Evolutionary conservation across 305 asterid genomes (phyloP), one percentile per base, ranked within the genome.

Genomic region (Nicotiana rustica): DNA sequence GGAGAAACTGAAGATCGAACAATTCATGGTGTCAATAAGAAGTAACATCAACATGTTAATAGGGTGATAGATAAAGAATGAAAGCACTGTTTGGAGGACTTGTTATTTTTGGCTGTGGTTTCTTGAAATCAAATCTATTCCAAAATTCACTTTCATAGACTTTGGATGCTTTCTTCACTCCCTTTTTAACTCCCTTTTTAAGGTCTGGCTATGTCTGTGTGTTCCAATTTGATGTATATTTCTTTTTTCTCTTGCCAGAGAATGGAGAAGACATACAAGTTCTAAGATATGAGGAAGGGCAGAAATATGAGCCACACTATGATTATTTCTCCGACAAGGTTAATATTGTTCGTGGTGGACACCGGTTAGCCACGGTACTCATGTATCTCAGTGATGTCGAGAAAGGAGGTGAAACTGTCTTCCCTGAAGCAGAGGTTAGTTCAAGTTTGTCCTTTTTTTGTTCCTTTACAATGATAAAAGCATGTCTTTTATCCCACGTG

Each of bases 251-350:
- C 65, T 15, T 83, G 62, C 59, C 38, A 96, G 99, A 92, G 81
- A 96, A 96, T 83, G 99, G 99, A 85, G 99, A 96, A 88, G 98
- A 93, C 89, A 86, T 93, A 59, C 98, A 96, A 90, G 97, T 96
- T 56, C 87, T 96, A 83, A 93, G 88, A 68, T 96, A 96, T 69
- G 98, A 95, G 91, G 94, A 88, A 79, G 98, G 99, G 35, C 97
- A 96, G 93, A 95, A 92, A 79, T 96, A 96, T 86, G 98, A 96
- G 25, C 92, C 99, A 29, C 98, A 96, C 81, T 88, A 85, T 36
- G 99, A 96, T 86, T 96, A 96, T 89, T 96, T 96, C 56, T 9
- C 84, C 17, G 99, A 96, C 89, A 89, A 90, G 91, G 95, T 90
- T 82, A 96, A 95, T 86, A 85, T 92, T 80, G 93, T 85, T 68